phyloP scores from a whole-genome alignment of 2,329 filamentous ascomycete genomes.

The Eutypa lata region DNA sequence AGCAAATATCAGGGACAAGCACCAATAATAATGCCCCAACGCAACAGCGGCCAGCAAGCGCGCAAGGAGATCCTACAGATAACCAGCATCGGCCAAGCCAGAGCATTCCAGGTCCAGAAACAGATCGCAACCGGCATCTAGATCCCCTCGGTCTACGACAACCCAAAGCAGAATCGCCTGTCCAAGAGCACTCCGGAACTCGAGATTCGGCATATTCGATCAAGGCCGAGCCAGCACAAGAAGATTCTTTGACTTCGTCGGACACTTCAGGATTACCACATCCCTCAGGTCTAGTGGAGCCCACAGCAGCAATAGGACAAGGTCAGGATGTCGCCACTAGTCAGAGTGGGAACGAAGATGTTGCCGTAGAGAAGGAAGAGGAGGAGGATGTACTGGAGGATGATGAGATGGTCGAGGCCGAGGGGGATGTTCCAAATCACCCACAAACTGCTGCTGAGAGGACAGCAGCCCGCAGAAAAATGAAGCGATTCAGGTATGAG shows the following conservation, averaged over 20 bases:
- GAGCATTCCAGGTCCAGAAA: constrained; percentile 26
- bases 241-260: constrained; percentile 37
- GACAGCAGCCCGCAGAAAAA: constrained; percentile 53
- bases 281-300: constrained; percentile 37
- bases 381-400: constrained; percentile 54
- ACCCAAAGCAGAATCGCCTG: constrained; percentile 37
- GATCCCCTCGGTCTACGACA: constrained; percentile 41
- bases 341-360: constrained; percentile 37
- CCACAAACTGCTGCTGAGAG: constrained; percentile 45
- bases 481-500: constrained; percentile 75
- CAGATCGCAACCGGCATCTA: constrained; percentile 33
- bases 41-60: constrained; percentile 35
- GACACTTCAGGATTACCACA: constrained; percentile 38
- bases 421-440: constrained; percentile 33
- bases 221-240: constrained; percentile 35
- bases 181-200: constrained; percentile 32
- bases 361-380: constrained; percentile 42
- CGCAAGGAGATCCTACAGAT: constrained; percentile 48
- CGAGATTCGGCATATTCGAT: constrained; percentile 32
- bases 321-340: constrained; percentile 28
- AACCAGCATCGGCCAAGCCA: constrained; percentile 57
- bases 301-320: constrained; percentile 35
- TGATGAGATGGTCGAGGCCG: constrained; percentile 50
- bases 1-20: constrained; percentile 34
- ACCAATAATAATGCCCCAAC: constrained; percentile 31